Evolutionary conservation across 306 rosid genomes (phyloP).

Genomic region (Cercis canadensis): DNA sequence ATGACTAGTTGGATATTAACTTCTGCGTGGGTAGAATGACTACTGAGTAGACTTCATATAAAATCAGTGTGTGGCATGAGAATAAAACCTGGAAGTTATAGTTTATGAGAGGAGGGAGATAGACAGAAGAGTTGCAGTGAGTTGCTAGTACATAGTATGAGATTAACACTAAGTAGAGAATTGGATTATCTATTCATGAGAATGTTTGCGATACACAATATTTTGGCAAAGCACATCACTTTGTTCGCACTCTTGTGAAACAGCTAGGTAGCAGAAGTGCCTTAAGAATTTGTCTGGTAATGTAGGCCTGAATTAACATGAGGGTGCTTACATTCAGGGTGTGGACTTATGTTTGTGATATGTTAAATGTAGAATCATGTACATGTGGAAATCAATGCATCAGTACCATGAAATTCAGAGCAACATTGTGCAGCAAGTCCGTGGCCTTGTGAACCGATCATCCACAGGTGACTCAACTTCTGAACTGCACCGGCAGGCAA

Average conservation of each 20-base stretch:
- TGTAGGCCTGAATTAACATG: constrained; percentile 4
- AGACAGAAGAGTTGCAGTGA: too few species aligned
- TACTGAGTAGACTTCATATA: constrained; percentile 3
- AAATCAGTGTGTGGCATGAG: constrained; percentile 4
- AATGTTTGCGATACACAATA: not conserved
- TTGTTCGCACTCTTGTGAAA: constrained; percentile 21
- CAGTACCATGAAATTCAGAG: constrained; percentile 87
- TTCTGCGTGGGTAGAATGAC: constrained; percentile 8
- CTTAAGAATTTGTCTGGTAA: constrained; percentile 16
- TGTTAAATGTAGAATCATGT: constrained; percentile 78
- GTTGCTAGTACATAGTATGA: not conserved
- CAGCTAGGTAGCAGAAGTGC: constrained; percentile 10
- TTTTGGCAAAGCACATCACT: not conserved
- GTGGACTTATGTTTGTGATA: constrained; percentile 30
- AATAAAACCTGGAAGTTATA: not conserved
- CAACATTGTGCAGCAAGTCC: constrained; percentile 94
- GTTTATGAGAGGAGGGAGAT: not conserved
- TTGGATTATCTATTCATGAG: not conserved
- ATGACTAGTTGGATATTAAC: too few species aligned
- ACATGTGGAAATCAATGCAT: constrained; percentile 98
- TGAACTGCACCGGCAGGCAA: constrained; percentile 92
- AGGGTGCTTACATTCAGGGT: constrained; percentile 13
- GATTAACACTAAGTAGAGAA: too few species aligned
- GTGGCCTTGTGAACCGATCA: constrained; percentile 78
- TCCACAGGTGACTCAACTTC: constrained; percentile 79